phyloP scores from a whole-genome alignment of 805 yeast genomes.

The Candida methanosorbosa region DNA sequence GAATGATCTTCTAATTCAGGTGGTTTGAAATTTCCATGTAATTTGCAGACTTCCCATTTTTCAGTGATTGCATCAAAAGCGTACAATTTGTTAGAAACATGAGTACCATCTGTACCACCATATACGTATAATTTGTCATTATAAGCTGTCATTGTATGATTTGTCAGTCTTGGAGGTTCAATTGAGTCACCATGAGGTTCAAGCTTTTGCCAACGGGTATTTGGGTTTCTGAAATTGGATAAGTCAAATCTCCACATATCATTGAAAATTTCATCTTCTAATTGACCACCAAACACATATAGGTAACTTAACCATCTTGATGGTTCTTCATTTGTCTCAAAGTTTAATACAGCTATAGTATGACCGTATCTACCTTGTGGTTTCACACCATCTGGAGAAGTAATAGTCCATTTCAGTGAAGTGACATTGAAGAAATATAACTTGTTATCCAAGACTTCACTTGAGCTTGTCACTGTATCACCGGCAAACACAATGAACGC shows the following conservation, averaged over 20 bases:
- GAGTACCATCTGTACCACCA: constrained; percentile 77
- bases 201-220: constrained; percentile 76
- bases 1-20: constrained; percentile 91
- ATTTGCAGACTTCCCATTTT: constrained; percentile 62
- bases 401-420: constrained; percentile 70
- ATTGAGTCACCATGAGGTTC: constrained; percentile 35
- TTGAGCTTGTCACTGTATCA: constrained; percentile 76
- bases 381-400: constrained; percentile 63
- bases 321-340: constrained; percentile 33
- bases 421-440: constrained; percentile 79
- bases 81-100: constrained; percentile 70
- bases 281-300: constrained; percentile 91
- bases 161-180: constrained; percentile 75
- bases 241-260: constrained; percentile 84
- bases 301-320: constrained; percentile 39
- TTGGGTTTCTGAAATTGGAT: constrained; percentile 74
- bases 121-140: constrained; percentile 75
- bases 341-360: constrained; percentile 68
- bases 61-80: constrained; percentile 61
- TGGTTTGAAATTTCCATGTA: constrained; percentile 59
- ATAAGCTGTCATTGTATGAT: constrained; percentile 81
- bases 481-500: constrained; percentile 96
- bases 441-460: constrained; percentile 79
- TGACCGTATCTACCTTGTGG: constrained; percentile 96
- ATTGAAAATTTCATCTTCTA: constrained; percentile 69